Evolutionary conservation across 805 yeast species (phyloP), one percentile per base, ranked within the genome.

Genomic region (Teunomyces atbi): DNA sequence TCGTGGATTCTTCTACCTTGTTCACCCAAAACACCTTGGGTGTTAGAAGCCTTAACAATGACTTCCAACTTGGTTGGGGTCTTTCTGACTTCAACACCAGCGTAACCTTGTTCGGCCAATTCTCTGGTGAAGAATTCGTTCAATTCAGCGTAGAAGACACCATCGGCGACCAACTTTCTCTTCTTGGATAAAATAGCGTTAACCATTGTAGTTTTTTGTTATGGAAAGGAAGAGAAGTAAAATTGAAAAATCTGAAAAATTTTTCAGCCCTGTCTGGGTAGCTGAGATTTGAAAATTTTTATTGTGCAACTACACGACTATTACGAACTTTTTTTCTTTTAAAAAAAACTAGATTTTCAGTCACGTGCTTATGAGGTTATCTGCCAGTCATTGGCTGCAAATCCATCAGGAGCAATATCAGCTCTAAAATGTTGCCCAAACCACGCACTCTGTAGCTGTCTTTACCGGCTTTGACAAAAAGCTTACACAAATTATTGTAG

Each of bases 91-190:
- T 94, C 99, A 71, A 94, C 96, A 82, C 99, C 99, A 68, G 99
- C 94, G 85, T 94, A 94, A 75, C 99, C 99, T 81, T 94, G 97
- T 83, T 94, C 99, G 67, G 99, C 96, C 72, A 94, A 87, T 80
- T 94, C 99, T 83, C 99, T 92, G 84, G 97, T 89, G 90, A 94
- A 94, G 94, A 94, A 94, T 83, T 94, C 99, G 85, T 94, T 94
- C 73, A 94, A 82, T 83, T 94, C 99, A 78, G 99, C 99, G 96
- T 86, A 94, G 85, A 94, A 89, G 70, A 94, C 99, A 89, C 99
- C 99, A 84, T 94, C 99, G 78, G 97, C 97, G 74, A 94, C 98
- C 73, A 91, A 87, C 91, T 91, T 91, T 89, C 97, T 91, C 83
- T 89, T 92, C 82, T 89, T 89, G 71, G 98, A 92, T 62, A 72